These are phyloP conservation scores for Lotus japonicus DNA, from an alignment of 306 rosid genomes.

Conservation along the genomic window DNA sequence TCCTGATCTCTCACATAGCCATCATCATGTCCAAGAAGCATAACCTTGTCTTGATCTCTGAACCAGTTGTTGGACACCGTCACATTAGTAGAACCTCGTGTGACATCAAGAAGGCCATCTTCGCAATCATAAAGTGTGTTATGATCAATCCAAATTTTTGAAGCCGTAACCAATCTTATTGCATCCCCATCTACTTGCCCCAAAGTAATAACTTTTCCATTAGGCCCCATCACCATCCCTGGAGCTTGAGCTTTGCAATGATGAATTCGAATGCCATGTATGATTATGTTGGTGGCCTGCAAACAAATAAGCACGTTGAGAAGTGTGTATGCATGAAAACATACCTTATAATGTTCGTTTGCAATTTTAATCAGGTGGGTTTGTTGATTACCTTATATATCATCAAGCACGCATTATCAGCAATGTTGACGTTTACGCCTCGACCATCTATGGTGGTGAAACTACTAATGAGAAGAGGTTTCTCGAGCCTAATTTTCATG, in stretches of 20 bases:
- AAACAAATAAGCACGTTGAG: not conserved
- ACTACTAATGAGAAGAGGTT: no score
- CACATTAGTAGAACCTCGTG: no score
- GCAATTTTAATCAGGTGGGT: not conserved
- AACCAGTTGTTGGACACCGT: no score
- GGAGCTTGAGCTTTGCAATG: slow-evolving; percentile 18
- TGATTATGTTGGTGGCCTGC: slow-evolving; percentile 7
- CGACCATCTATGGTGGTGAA: no score
- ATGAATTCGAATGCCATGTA: slow-evolving; percentile 16
- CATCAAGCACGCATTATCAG: slow-evolving; percentile 16
- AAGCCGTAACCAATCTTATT: slow-evolving; percentile 17
- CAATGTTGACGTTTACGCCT: slow-evolving; percentile 3
- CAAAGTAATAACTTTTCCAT: slow-evolving; percentile 18
- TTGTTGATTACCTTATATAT: slow-evolving; percentile 11
- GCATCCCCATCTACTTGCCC: slow-evolving; percentile 27
- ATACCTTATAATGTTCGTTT: no score
- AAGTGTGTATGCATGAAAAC: no score
- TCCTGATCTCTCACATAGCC: slow-evolving; percentile 16
- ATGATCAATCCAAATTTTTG: slow-evolving; percentile 30
- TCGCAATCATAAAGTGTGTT: no score
- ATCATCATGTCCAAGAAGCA: slow-evolving; percentile 31
- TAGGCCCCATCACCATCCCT: slow-evolving; percentile 18
- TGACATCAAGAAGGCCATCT: no score
- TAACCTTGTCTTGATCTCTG: slow-evolving; percentile 22
- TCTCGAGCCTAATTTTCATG: no score